phyloP scores from a whole-genome alignment of 805 yeast species.

The Torulaspora maleeae region DNA sequence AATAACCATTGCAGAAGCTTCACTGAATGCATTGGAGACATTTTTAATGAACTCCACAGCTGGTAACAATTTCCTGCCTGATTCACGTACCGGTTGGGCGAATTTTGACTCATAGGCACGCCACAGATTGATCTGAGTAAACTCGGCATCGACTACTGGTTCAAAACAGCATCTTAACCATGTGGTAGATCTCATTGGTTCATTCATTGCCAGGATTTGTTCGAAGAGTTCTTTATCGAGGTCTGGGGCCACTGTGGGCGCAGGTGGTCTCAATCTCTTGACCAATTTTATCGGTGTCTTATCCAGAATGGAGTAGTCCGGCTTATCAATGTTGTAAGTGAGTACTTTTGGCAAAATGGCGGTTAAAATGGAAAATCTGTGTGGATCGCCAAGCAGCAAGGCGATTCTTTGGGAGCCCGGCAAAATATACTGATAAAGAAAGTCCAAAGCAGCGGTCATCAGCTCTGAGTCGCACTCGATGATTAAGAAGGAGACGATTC shows the following conservation, averaged over 20 bases:
- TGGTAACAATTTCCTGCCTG: constrained; percentile 64
- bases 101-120: constrained; percentile 88
- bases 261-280: constrained; percentile 55
- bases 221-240: constrained; percentile 51
- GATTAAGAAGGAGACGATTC: constrained; percentile 53
- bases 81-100: constrained; percentile 49
- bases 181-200: constrained; percentile 86
- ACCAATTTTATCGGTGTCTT: constrained; percentile 38
- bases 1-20: constrained; percentile 90
- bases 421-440: constrained; percentile 71
- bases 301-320: constrained; percentile 32
- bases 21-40: constrained; percentile 81
- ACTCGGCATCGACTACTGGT: constrained; percentile 72
- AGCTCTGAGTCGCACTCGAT: constrained; percentile 61
- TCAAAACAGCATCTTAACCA: constrained; percentile 94
- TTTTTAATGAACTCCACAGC: constrained; percentile 97
- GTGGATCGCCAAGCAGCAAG: constrained; percentile 44
- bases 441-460: constrained; percentile 67
- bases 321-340: constrained; percentile 42
- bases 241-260: constrained; percentile 62
- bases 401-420: constrained; percentile 58
- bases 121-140: constrained; percentile 94
- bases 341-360: constrained; percentile 61
- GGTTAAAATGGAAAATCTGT: constrained; percentile 49
- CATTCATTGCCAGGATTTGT: constrained; percentile 62